Conservation (phyloP, 495 filamentous ascomycete genomes). For the Tuber magnatum region DNA sequence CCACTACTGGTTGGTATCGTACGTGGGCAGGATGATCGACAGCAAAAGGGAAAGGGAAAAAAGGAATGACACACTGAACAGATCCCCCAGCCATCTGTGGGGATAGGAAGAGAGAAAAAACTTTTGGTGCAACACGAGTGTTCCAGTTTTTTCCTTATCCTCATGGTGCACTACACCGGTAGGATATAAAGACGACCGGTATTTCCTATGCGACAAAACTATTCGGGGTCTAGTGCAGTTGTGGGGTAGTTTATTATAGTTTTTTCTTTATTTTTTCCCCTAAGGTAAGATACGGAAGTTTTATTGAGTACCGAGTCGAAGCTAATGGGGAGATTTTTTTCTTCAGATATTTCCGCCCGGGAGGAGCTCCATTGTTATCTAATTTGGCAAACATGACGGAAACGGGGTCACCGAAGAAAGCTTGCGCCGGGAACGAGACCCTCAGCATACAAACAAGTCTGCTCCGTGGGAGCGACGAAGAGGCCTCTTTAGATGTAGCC, state of each 20-base stretch:
- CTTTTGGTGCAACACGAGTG: too few relatives aligned
- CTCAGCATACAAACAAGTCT: neutral
- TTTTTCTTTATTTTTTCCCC: neutral
- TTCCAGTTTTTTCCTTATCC: neutral
- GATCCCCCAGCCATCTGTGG: neutral
- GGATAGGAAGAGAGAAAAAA: neutral
- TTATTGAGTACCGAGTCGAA: neutral
- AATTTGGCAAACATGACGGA: neutral
- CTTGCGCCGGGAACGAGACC: neutral
- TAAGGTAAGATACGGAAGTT: neutral
- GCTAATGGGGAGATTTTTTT: neutral
- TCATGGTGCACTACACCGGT: neutral
- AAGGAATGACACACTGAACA: neutral
- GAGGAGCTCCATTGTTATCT: neutral
- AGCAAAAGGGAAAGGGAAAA: neutral
- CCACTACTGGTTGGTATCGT: neutral
- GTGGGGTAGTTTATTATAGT: neutral
- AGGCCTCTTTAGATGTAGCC: neutral
- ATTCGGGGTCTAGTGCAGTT: neutral
- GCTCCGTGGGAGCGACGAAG: neutral
- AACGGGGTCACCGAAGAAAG: neutral
- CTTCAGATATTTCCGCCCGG: neutral
- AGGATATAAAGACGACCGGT: neutral
- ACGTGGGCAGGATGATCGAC: neutral
- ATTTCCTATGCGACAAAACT: neutral